Conservation (phyloP, 768 basidiomycete species). For the Trametes elegans region DNA sequence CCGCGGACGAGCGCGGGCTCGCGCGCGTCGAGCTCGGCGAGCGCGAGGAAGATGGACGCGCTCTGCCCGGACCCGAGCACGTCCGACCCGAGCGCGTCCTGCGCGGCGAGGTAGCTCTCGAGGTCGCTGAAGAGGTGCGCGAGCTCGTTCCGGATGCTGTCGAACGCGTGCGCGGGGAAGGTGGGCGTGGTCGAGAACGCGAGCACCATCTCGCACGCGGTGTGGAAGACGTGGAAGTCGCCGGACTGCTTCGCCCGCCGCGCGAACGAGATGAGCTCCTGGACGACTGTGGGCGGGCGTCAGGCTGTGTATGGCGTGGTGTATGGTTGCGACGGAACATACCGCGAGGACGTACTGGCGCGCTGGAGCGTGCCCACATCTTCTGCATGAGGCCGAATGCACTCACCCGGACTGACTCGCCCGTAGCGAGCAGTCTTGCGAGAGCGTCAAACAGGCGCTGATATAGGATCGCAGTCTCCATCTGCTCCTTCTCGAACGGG, state of each 20-base stretch:
- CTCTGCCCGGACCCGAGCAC: neutral
- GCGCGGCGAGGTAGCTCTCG: neutral
- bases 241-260: neutral
- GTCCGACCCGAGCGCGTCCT: neutral
- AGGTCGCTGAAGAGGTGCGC: neutral
- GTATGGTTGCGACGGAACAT: neutral
- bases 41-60: conserved; percentile 7
- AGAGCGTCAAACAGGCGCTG: conserved; percentile 6
- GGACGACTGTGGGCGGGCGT: neutral
- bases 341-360: neutral
- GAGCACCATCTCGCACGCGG: conserved; percentile 8
- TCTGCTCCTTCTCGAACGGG: conserved; percentile 17
- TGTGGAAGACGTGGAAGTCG: neutral
- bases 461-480: conserved; percentile 6
- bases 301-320: too few species aligned
- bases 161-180: neutral
- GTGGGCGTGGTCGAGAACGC: neutral
- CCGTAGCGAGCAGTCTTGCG: too few species aligned
- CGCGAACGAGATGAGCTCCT: neutral
- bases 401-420: too few species aligned
- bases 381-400: conserved; percentile 8
- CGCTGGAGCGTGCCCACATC: conserved; percentile 4
- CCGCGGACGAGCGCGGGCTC: neutral
- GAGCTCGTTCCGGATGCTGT: neutral
- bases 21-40: neutral